These are phyloP conservation scores for Metschnikowia lochheadii DNA, from an alignment of 805 yeast species.

Conservation along the genomic window DNA sequence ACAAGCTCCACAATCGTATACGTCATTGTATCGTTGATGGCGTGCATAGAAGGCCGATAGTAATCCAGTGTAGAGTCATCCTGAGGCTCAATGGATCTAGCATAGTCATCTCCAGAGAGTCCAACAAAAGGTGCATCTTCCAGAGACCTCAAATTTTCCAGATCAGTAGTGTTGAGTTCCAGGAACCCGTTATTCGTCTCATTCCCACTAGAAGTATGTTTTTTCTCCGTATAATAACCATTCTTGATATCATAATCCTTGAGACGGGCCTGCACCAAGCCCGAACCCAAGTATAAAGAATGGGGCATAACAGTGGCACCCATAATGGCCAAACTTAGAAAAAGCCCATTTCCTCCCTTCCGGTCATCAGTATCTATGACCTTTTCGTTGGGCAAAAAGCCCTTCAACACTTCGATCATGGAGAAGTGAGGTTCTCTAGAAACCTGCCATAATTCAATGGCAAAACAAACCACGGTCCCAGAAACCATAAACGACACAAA, in stretches of 20 bases:
- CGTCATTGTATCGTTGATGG: conserved; percentile 73
- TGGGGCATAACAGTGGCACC: conserved; percentile 98
- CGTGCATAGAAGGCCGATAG: conserved; percentile 73
- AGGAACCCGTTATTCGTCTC: too few species aligned
- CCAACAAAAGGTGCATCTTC: neutral
- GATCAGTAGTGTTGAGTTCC: too few species aligned
- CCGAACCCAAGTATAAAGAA: conserved; percentile 78
- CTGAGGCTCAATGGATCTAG: conserved; percentile 7
- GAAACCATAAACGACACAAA: conserved; percentile 74
- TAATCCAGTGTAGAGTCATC: conserved; percentile 22
- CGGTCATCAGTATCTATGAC: conserved; percentile 27
- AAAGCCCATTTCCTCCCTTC: conserved; percentile 51
- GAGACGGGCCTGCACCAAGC: conserved; percentile 80
- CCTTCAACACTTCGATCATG: conserved; percentile 47
- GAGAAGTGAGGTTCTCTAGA: conserved; percentile 48
- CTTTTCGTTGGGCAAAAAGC: conserved; percentile 50
- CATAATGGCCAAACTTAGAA: conserved; percentile 73
- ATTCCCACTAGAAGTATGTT: too few species aligned
- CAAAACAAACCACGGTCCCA: conserved; percentile 82
- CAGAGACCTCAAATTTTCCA: too few species aligned
- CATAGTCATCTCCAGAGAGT: conserved; percentile 10
- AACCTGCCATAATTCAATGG: conserved; percentile 69
- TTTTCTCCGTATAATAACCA: conserved; percentile 47
- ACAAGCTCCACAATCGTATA: conserved; percentile 81
- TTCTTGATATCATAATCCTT: conserved; percentile 64